Evolutionary conservation across 768 basidiomycete genomes (phyloP), one percentile per base, ranked within the genome.

Genomic region (Coprinopsis cinerea): DNA sequence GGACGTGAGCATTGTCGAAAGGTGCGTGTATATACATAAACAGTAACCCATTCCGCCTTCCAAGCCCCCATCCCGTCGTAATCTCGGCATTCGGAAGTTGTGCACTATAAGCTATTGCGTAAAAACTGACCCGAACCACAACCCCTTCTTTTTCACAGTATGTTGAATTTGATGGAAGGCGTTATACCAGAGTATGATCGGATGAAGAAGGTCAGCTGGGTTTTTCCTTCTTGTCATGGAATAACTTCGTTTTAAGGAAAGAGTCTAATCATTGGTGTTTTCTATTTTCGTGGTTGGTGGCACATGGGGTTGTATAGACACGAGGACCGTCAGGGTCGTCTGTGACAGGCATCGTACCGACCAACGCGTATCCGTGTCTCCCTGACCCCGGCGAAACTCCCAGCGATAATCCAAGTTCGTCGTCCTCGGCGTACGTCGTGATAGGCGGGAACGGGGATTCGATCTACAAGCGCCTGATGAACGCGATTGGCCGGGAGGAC

Each of bases 161-260:
- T 86, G 83, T 64, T 86, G 3, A 87, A 85, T 57, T 64, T 85
- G 42, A 87, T 85, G 85, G 85, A 86, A 57, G 84, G 85, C 2
- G 78, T 87, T 51, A 79, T 85, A 42, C 85, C 85, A 10, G 85
- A 84, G 62, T 85, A 82, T 49, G 82, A 85, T 59, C 79, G 84
- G 47, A 85, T 82, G 61, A 77, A 77, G 49, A 83, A 81, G 66
- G 82, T 81, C 54, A 36, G 61, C 25, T 32, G 22, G 17, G 20
- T n/a, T 6, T 24, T 10, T 13, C 28, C 7, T 26, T 43, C 30
- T n/a, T 6, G 4, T 9, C 42, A 34, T 24, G 13, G 9, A 11
- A 22, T n/a, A n/a, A n/a, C n/a, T n/a, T n/a, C n/a, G n/a, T n/a
- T n/a, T n/a, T 27, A 20, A n/a, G 20, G 20, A 22, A 47, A 49